Percentiles rank a stretch among this genome's conserved stretches.
These are phyloP conservation scores for Alternaria viburni DNA, from an alignment of 2,329 filamentous ascomycete genomes.

Conservation along the genomic window DNA sequence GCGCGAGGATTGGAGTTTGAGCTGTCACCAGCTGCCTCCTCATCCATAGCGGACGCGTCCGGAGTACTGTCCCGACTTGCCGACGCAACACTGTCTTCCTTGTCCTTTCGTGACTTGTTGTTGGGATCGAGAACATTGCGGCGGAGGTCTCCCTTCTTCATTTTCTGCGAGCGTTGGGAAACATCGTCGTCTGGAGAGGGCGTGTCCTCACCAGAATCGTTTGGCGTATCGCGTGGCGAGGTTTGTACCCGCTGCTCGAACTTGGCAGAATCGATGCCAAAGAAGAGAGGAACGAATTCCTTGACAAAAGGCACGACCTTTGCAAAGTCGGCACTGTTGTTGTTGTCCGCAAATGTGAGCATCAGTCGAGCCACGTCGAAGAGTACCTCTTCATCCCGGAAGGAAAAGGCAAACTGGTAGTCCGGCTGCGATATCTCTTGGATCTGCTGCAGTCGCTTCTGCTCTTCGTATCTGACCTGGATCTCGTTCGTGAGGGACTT, in stretches of 20 bases:
- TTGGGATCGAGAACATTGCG: conserved; percentile 85
- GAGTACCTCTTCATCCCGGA: conserved; percentile 65
- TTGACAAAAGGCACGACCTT: conserved; percentile 55
- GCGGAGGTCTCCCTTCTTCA: conserved; percentile 72
- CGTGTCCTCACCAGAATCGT: conserved; percentile 64
- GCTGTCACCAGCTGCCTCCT: conserved; percentile 72
- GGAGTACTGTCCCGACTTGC: conserved; percentile 89
- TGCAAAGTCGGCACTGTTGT: conserved; percentile 51
- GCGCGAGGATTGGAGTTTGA: conserved; percentile 60
- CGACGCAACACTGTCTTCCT: conserved; percentile 78
- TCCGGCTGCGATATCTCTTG: conserved; percentile 65
- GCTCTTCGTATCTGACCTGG: conserved; percentile 90
- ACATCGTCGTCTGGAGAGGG: conserved; percentile 72
- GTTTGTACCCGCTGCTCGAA: conserved; percentile 71
- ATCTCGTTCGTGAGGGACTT: conserved; percentile 92
- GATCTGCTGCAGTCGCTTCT: conserved; percentile 72
- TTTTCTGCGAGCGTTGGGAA: conserved; percentile 70
- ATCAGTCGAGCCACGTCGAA: conserved; percentile 56
- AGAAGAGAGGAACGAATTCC: conserved; percentile 59
- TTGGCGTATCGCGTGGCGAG: conserved; percentile 47
- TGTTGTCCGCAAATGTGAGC: conserved; percentile 52
- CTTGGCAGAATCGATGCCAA: conserved; percentile 57
- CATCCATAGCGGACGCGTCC: conserved; percentile 78
- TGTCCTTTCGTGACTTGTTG: conserved; percentile 73
- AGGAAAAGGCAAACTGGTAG: conserved; percentile 77